Percentiles rank a stretch among this genome's conserved stretches.
Evolutionary conservation across 805 yeast genomes (phyloP).

Genomic region (Starmerella khaoyaiensis): DNA sequence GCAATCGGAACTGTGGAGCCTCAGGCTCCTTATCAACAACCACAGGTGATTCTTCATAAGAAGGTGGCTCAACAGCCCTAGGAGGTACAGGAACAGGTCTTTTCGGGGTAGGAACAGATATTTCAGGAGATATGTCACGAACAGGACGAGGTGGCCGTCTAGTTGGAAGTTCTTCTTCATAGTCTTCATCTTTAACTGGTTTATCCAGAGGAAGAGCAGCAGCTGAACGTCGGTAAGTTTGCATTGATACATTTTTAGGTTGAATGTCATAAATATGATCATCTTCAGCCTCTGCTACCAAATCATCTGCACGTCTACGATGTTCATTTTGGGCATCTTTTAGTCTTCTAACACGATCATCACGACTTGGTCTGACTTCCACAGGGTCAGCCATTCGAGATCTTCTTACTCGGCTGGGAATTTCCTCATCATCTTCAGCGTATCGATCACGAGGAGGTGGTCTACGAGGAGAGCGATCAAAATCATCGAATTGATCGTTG

Average conservation of each 20-base stretch:
- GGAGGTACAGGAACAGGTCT: too few relatives aligned
- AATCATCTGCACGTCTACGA: conserved; percentile 7
- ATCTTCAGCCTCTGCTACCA: neutral
- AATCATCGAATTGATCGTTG: conserved; percentile 1
- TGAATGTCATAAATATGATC: neutral
- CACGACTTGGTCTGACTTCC: conserved; percentile 8
- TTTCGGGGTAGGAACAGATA: too few relatives aligned
- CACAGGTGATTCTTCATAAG: neutral
- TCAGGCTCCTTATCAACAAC: neutral
- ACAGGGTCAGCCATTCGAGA: conserved; percentile 2
- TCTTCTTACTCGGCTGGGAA: neutral
- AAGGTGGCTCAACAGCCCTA: conserved; percentile 1
- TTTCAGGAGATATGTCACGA: too few relatives aligned
- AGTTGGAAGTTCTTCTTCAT: neutral
- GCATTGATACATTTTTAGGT: neutral
- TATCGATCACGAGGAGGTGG: neutral
- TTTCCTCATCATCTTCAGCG: neutral
- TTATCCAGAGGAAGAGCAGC: neutral
- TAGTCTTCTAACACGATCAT: conserved; percentile 15
- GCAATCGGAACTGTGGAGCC: conserved; percentile 4
- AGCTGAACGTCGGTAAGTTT: neutral
- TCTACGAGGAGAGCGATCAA: neutral
- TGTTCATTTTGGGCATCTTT: conserved; percentile 20
- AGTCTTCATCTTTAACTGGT: neutral
- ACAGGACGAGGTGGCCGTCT: too few relatives aligned